Conservation (phyloP, 2,329 filamentous ascomycete genomes). For the Macrophomina phaseolina region DNA sequence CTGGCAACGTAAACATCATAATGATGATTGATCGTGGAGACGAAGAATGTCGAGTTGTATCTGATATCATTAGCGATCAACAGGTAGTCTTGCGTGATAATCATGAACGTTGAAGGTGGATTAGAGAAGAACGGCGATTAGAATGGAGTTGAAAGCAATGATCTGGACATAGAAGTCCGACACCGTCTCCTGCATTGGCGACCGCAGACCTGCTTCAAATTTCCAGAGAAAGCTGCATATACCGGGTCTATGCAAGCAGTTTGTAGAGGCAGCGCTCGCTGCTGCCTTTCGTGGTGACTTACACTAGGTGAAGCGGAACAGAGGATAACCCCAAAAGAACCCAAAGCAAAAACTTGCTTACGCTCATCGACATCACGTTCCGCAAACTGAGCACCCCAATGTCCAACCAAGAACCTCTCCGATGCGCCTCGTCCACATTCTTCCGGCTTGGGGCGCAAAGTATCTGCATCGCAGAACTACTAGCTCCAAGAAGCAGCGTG, state of each 20-base stretch:
- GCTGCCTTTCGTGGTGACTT: neutral
- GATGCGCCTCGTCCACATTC: constrained; percentile 58
- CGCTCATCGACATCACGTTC: constrained; percentile 40
- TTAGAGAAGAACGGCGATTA: no score
- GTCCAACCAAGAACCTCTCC: constrained; percentile 48
- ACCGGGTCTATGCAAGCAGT: no score
- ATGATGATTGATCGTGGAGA: constrained; percentile 30
- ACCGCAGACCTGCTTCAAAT: no score
- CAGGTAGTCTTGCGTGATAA: neutral
- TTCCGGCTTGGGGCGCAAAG: constrained; percentile 56
- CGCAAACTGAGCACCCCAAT: constrained; percentile 52
- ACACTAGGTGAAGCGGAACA: constrained; percentile 33
- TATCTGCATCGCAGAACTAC: constrained; percentile 60
- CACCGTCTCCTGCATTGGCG: no score
- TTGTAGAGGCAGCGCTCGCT: no score
- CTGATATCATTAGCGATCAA: constrained; percentile 31
- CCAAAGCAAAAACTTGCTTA: constrained; percentile 33
- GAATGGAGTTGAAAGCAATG: no score
- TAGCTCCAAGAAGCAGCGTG: constrained; percentile 53
- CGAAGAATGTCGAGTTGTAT: constrained; percentile 38
- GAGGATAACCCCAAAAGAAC: constrained; percentile 37
- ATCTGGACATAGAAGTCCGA: no score
- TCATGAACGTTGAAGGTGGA: neutral
- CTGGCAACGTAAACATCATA: constrained; percentile 32
- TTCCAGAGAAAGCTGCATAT: no score